Percentiles rank a stretch among this genome's conserved stretches.
These are phyloP conservation scores for Eragrostis curvula DNA, from an alignment of 176 grass and related monocot genomes.

Conservation along the genomic window DNA sequence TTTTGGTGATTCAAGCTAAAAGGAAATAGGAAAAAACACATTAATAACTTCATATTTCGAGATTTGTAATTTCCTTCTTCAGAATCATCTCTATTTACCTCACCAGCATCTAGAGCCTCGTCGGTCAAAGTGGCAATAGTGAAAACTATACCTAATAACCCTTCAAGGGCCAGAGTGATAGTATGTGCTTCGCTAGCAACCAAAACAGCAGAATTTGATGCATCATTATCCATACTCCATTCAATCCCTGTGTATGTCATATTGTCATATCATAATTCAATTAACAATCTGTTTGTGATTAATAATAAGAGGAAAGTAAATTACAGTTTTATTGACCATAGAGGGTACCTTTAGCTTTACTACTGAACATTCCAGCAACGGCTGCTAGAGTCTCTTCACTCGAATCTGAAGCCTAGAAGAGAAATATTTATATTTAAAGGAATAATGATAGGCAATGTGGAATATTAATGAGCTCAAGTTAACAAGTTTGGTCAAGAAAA, in stretches of 20 bases:
- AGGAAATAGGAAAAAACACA: slow-evolving; percentile 40
- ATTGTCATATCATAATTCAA: slow-evolving; percentile 13
- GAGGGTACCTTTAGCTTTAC: slow-evolving; percentile 99
- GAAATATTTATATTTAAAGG: slow-evolving; percentile 38
- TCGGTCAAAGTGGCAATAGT: slow-evolving; percentile 98
- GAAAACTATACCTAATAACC: slow-evolving; percentile 96
- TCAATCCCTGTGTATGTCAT: slow-evolving; percentile 72
- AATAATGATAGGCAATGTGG: slow-evolving; percentile 1
- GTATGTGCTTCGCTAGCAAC: slow-evolving; percentile 99
- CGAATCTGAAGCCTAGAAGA: slow-evolving; percentile 85
- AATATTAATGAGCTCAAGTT: not conserved
- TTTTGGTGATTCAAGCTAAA: slow-evolving; percentile 91
- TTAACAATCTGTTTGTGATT: not conserved
- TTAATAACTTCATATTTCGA: slow-evolving; percentile 24
- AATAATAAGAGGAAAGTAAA: slow-evolving; percentile 25
- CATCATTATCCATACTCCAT: slow-evolving; percentile 99
- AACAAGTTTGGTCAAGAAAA: not conserved
- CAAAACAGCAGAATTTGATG: slow-evolving; percentile 95
- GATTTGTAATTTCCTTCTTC: slow-evolving; percentile 8
- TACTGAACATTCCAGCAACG: slow-evolving; percentile 98
- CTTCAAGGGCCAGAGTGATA: slow-evolving; percentile 92
- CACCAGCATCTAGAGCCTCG: slow-evolving; percentile 88
- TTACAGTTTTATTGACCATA: slow-evolving; percentile 20
- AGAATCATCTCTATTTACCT: slow-evolving; percentile 64
- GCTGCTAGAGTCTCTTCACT: slow-evolving; percentile 95